A percentile compares a stretch with the other conserved stretches of the same genome.
These are phyloP conservation scores for Rhododendron simsii DNA, from an alignment of 148 eudicot genomes.

Conservation along the genomic window DNA sequence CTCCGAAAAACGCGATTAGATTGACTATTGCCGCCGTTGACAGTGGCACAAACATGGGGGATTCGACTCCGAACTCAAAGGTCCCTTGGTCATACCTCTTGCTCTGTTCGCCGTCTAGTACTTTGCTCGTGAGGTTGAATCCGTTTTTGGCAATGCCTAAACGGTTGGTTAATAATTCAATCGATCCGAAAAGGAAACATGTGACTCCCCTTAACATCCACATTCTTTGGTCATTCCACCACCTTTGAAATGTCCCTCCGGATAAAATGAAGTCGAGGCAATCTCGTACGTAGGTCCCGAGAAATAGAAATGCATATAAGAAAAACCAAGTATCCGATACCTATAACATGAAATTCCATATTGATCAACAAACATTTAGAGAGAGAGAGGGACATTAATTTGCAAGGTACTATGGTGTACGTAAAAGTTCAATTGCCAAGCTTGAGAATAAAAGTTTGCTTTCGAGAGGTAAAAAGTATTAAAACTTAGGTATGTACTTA, in stretches of 20 bases:
- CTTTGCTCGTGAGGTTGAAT: conserved; percentile 48
- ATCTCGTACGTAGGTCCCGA: conserved; percentile 41
- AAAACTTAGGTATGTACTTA: too few species aligned
- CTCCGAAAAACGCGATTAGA: conserved; percentile 30
- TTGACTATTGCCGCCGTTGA: conserved; percentile 46
- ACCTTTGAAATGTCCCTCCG: conserved; percentile 32
- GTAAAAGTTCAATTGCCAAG: not conserved
- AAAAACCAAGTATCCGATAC: conserved; percentile 28
- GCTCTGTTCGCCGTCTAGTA: conserved; percentile 33
- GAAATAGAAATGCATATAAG: conserved; percentile 38
- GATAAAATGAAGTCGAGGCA: conserved; percentile 28
- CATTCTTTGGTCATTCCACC: conserved; percentile 64
- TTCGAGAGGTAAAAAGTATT: not conserved
- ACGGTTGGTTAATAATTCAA: conserved; percentile 34
- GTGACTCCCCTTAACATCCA: conserved; percentile 61
- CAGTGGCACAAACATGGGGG: conserved; percentile 59
- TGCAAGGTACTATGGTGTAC: not conserved
- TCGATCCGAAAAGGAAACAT: conserved; percentile 31
- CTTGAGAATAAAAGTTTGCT: not conserved
- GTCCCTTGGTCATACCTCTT: conserved; percentile 48
- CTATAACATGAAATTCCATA: conserved; percentile 14
- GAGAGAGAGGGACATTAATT: not conserved
- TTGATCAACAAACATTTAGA: not conserved
- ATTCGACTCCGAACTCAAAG: conserved; percentile 49
- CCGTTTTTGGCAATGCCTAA: conserved; percentile 27